These are phyloP conservation scores for Eucalyptus decipiens DNA, from an alignment of 345 rosid genomes.

Conservation along the genomic window DNA sequence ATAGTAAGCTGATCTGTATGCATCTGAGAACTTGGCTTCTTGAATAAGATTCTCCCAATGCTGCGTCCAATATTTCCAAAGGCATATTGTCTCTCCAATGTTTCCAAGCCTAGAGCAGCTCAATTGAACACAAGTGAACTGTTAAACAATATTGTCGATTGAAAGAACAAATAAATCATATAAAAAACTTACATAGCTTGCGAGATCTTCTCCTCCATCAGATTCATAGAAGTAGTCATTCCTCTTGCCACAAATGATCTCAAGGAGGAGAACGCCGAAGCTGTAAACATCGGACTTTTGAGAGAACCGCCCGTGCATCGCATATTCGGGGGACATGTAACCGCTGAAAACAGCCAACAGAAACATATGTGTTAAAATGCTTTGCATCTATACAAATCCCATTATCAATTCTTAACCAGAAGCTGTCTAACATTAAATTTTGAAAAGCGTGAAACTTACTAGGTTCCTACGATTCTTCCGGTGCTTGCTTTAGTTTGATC, in stretches of 20 bases:
- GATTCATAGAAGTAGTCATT: conserved; percentile 2
- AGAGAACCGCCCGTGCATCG: conserved; percentile 7
- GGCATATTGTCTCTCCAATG: background rate
- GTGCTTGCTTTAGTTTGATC: background rate
- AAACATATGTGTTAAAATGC: background rate
- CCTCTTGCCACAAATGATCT: conserved; percentile 17
- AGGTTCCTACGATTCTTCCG: background rate
- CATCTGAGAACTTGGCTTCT: background rate
- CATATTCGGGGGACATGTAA: conserved; percentile 33
- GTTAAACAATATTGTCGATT: background rate
- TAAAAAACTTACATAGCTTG: background rate
- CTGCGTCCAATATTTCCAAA: background rate
- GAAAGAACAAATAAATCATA: background rate
- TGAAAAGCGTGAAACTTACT: background rate
- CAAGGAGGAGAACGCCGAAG: conserved; percentile 2
- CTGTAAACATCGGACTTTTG: conserved; percentile 23
- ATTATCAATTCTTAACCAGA: background rate
- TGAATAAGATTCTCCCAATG: background rate
- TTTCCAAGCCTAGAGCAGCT: background rate
- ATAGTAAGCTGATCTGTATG: background rate
- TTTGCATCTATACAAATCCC: background rate
- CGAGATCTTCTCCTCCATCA: background rate
- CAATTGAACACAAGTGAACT: background rate
- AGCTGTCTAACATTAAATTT: background rate
- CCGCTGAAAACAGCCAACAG: conserved; percentile 1